These are phyloP conservation scores for Cyberlindnera mycetangii DNA, from an alignment of 805 yeast genomes.

Conservation along the genomic window DNA sequence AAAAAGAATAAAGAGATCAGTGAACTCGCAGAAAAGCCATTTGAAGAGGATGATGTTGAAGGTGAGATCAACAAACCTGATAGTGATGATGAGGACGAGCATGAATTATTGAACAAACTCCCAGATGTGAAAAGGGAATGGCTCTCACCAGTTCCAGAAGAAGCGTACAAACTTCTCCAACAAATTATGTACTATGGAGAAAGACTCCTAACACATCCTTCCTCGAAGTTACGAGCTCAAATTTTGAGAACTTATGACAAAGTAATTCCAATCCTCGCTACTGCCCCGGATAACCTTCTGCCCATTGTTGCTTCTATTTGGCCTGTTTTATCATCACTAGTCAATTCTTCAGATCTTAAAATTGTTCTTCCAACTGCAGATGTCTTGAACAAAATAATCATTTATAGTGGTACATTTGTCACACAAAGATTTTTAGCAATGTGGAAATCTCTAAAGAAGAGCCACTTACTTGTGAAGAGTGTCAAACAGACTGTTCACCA, in stretches of 20 bases:
- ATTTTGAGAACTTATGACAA: slow-evolving; percentile 48
- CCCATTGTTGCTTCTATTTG: slow-evolving; percentile 54
- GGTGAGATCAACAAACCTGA: slow-evolving; percentile 36
- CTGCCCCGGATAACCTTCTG: slow-evolving; percentile 41
- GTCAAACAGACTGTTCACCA: slow-evolving; percentile 4
- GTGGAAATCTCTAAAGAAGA: slow-evolving; percentile 33
- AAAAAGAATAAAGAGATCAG: slow-evolving; percentile 30
- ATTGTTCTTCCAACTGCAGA: slow-evolving; percentile 31
- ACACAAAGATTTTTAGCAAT: slow-evolving; percentile 44
- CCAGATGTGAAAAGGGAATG: slow-evolving; percentile 43
- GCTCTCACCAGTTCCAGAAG: slow-evolving; percentile 64
- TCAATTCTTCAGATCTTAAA: slow-evolving; percentile 24
- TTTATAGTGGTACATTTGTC: slow-evolving; percentile 45
- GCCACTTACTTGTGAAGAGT: slow-evolving; percentile 15
- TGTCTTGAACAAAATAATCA: slow-evolving; percentile 28
- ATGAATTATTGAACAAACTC: slow-evolving; percentile 14
- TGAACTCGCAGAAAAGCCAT: slow-evolving; percentile 32
- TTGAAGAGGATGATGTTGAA: slow-evolving; percentile 37
- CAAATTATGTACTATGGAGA: slow-evolving; percentile 69
- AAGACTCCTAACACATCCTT: slow-evolving; percentile 63
- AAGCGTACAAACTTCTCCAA: slow-evolving; percentile 55
- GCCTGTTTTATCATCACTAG: slow-evolving; percentile 38
- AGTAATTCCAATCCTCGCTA: slow-evolving; percentile 51
- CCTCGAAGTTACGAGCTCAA: slow-evolving; percentile 52
- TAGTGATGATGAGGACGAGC: slow-evolving; percentile 32